These are phyloP conservation scores for Dictyostelium firmibasis DNA, from an alignment of 78 protist genomes.

Conservation along the genomic window DNA sequence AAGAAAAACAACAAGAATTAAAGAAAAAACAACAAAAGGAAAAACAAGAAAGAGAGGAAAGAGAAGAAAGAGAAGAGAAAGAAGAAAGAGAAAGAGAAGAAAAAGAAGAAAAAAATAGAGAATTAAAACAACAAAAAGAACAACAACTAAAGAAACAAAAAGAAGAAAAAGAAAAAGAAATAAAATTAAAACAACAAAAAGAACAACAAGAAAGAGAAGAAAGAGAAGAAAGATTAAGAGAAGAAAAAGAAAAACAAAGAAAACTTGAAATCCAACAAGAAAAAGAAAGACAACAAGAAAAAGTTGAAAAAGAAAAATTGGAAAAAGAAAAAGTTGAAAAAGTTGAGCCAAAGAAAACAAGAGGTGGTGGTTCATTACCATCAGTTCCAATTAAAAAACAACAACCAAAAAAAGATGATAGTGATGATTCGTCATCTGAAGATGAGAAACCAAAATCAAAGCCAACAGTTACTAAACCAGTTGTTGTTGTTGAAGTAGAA, in stretches of 20 bases:
- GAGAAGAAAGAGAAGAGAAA: not conserved
- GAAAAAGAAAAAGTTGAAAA: not conserved
- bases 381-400: constrained; percentile 26
- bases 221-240: not conserved
- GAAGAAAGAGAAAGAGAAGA: constrained; percentile 10
- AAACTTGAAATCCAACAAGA: constrained; percentile 31
- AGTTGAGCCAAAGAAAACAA: not conserved
- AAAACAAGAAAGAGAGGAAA: not conserved
- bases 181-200: not conserved
- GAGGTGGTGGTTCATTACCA: constrained; percentile 40
- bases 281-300: constrained; percentile 7
- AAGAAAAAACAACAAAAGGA: not conserved
- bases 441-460: not conserved
- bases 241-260: constrained; percentile 9
- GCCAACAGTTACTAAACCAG: not conserved
- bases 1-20: not conserved
- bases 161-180: not conserved
- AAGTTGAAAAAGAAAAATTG: not conserved
- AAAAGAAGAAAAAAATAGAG: not conserved
- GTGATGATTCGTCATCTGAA: not conserved
- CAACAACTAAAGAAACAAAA: not conserved
- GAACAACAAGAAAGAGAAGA: constrained; percentile 19
- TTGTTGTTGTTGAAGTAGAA: not conserved
- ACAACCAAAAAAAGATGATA: not conserved
- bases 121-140: not conserved